Conservation (phyloP, 2,329 filamentous ascomycete genomes). For the Endothia cerciana region DNA sequence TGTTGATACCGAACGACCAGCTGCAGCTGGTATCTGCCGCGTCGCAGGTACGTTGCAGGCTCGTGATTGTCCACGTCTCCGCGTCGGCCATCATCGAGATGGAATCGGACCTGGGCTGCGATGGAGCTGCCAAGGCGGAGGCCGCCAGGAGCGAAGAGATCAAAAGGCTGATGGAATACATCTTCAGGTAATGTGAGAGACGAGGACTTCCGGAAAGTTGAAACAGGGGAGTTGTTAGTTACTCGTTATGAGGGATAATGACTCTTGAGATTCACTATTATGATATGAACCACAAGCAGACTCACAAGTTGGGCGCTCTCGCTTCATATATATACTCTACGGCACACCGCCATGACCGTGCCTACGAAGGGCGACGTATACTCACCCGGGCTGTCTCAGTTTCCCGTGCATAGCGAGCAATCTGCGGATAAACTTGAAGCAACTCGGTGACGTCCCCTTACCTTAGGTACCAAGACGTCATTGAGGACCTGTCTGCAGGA, state of each 20-base stretch:
- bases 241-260: neutral
- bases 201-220: neutral
- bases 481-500: neutral
- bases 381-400: neutral
- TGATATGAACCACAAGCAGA: neutral
- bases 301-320: neutral
- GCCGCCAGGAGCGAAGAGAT: conserved; percentile 35
- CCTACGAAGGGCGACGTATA: neutral
- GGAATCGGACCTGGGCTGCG: conserved; percentile 31
- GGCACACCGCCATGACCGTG: neutral
- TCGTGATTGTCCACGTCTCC: conserved; percentile 45
- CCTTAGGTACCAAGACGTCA: conserved; percentile 7
- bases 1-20: conserved; percentile 48
- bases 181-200: conserved; percentile 30
- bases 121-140: conserved; percentile 35
- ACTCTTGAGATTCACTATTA: neutral
- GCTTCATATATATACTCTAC: neutral
- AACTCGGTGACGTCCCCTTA: neutral
- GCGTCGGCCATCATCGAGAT: conserved; percentile 37
- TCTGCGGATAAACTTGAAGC: neutral
- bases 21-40: conserved; percentile 43
- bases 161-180: conserved; percentile 42
- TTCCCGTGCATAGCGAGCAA: neutral
- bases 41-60: conserved; percentile 45
- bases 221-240: neutral